phyloP scores from a whole-genome alignment of 345 rosid species.

The Gossypium bickii region DNA sequence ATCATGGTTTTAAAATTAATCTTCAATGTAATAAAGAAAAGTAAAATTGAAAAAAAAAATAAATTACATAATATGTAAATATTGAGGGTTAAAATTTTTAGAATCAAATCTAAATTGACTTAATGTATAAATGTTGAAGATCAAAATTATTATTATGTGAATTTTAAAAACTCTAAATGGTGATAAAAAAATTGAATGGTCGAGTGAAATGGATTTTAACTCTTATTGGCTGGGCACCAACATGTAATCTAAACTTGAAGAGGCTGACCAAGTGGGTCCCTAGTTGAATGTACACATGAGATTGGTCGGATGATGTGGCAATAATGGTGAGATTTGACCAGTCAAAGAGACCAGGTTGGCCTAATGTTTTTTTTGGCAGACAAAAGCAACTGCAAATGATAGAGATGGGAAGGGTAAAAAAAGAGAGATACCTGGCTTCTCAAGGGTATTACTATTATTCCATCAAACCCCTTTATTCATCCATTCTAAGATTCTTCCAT shows the following conservation, averaged over 20 bases:
- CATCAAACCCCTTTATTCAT: slow-evolving; percentile 41
- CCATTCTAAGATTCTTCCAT: slow-evolving; percentile 61
- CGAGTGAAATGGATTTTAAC: too few species aligned
- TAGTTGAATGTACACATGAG: slow-evolving; percentile 27
- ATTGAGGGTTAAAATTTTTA: too few species aligned
- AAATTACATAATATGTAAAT: too few species aligned
- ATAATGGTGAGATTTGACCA: not conserved
- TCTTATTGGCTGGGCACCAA: not conserved
- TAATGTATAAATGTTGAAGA: too few species aligned
- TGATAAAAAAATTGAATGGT: too few species aligned
- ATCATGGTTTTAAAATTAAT: too few species aligned
- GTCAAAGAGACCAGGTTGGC: slow-evolving; percentile 29
- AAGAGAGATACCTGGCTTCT: slow-evolving; percentile 77
- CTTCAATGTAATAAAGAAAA: too few species aligned
- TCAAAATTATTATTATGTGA: too few species aligned
- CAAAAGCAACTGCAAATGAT: slow-evolving; percentile 56
- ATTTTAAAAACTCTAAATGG: too few species aligned
- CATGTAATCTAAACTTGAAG: not conserved
- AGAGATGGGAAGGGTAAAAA: slow-evolving; percentile 39
- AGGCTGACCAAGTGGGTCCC: slow-evolving; percentile 9
- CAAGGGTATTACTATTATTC: slow-evolving; percentile 42
- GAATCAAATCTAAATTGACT: too few species aligned
- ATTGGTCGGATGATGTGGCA: slow-evolving; percentile 38
- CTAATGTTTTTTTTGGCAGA: slow-evolving; percentile 20
- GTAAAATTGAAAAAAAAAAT: too few species aligned